Evolutionary conservation across 306 rosid genomes (phyloP).

Genomic region (Fagus sylvatica): DNA sequence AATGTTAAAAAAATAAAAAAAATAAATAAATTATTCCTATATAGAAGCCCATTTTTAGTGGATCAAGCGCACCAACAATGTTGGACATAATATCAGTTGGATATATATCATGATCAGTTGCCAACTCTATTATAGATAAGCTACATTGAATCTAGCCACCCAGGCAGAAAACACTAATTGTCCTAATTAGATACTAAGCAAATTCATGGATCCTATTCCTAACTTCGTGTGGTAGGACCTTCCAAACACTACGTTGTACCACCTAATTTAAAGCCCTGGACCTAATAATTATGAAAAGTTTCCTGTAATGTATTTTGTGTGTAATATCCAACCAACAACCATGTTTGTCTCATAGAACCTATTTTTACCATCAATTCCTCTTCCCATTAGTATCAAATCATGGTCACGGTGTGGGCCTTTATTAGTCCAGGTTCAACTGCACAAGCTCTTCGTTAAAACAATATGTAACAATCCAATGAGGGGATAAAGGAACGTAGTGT

Average conservation of each 20-base stretch:
- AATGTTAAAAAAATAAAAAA: too few relatives aligned
- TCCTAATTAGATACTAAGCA: background rate
- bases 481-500: too few relatives aligned
- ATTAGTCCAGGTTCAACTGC: background rate
- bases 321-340: background rate
- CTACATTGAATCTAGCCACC: background rate
- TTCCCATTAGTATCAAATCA: background rate
- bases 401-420: background rate
- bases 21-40: too few relatives aligned
- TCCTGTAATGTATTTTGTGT: background rate
- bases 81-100: too few relatives aligned
- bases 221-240: background rate
- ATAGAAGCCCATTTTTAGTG: too few relatives aligned
- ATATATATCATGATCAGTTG: background rate
- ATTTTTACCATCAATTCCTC: background rate
- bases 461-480: too few relatives aligned
- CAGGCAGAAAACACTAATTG: background rate
- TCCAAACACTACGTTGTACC: background rate
- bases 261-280: background rate
- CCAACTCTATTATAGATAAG: background rate
- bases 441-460: background rate
- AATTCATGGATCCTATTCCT: background rate
- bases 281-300: background rate
- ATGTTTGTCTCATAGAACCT: background rate
- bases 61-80: background rate